These are phyloP conservation scores for Isatis tinctoria DNA, from an alignment of 345 rosid genomes.

Conservation along the genomic window DNA sequence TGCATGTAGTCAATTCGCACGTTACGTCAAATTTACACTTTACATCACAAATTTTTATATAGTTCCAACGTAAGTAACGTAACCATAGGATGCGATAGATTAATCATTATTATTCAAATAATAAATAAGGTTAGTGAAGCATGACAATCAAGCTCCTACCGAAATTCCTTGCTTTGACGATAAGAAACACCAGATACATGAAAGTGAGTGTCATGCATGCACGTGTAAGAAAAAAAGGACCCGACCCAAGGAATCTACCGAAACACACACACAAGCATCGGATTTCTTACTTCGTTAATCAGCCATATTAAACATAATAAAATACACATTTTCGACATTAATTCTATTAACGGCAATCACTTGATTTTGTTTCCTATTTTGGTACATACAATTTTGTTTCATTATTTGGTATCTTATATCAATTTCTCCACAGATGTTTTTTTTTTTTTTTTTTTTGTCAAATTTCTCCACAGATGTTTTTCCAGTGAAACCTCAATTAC, in stretches of 20 bases:
- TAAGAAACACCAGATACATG: background rate
- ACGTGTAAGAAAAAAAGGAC: background rate
- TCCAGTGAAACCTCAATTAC: background rate
- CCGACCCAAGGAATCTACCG: background rate
- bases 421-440: background rate
- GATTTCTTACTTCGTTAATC: background rate
- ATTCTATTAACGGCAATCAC: background rate
- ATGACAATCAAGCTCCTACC: constrained; percentile 17
- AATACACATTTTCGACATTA: background rate
- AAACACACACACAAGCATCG: background rate
- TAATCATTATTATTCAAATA: background rate
- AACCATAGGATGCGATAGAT: background rate
- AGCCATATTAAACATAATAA: background rate
- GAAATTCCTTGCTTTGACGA: constrained; percentile 23
- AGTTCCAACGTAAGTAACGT: background rate
- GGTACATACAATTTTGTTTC: background rate
- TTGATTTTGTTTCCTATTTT: background rate
- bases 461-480: background rate
- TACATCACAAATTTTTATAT: background rate
- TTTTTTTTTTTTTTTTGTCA: too few relatives aligned
- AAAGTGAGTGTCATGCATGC: constrained; percentile 17
- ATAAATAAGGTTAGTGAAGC: constrained; percentile 11
- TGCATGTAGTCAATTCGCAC: constrained; percentile 25
- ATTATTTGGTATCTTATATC: background rate
- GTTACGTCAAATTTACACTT: background rate